Conservation (phyloP, 2,329 filamentous ascomycete genomes). For the Fusarium sp. region DNA sequence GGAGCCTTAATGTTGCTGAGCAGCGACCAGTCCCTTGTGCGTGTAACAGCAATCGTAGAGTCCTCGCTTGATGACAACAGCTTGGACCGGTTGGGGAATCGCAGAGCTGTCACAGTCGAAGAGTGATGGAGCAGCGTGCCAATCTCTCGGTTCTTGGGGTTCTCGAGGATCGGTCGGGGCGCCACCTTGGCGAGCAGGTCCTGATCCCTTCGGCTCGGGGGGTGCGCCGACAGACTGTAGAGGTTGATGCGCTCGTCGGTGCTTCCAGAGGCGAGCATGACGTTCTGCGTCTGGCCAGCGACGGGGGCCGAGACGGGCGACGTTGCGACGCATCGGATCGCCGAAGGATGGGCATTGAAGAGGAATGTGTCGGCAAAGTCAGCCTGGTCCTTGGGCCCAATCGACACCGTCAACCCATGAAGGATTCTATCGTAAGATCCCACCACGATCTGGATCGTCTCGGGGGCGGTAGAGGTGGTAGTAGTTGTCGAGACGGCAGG, state of each 20-base stretch:
- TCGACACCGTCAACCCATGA: constrained; percentile 86
- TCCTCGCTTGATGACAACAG: constrained; percentile 91
- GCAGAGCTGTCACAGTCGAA: constrained; percentile 81
- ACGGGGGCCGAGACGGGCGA: constrained; percentile 77
- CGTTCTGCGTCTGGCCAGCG: constrained; percentile 77
- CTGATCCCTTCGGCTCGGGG: constrained; percentile 67
- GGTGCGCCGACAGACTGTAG: constrained; percentile 84
- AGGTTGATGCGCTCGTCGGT: constrained; percentile 96
- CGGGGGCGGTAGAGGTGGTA: constrained; percentile 41
- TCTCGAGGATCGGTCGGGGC: constrained; percentile 82
- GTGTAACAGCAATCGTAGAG: constrained; percentile 88
- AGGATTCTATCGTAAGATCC: constrained; percentile 95
- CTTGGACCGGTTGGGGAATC: constrained; percentile 88
- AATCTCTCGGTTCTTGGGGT: constrained; percentile 87
- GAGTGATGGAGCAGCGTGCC: constrained; percentile 89
- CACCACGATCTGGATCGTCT: constrained; percentile 88
- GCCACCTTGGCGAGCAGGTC: constrained; percentile 75
- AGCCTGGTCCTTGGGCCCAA: constrained; percentile 61
- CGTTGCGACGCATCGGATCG: constrained; percentile 88
- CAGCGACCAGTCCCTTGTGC: constrained; percentile 89
- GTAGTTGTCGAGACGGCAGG: constrained; percentile 30
- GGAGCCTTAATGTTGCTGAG: constrained; percentile 91
- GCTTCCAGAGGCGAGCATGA: constrained; percentile 90
- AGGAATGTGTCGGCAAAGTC: constrained; percentile 93
- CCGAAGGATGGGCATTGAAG: constrained; percentile 92